Evolutionary conservation across 2,329 filamentous ascomycete species (phyloP).

Genomic region (Pochonia chlamydosporia): DNA sequence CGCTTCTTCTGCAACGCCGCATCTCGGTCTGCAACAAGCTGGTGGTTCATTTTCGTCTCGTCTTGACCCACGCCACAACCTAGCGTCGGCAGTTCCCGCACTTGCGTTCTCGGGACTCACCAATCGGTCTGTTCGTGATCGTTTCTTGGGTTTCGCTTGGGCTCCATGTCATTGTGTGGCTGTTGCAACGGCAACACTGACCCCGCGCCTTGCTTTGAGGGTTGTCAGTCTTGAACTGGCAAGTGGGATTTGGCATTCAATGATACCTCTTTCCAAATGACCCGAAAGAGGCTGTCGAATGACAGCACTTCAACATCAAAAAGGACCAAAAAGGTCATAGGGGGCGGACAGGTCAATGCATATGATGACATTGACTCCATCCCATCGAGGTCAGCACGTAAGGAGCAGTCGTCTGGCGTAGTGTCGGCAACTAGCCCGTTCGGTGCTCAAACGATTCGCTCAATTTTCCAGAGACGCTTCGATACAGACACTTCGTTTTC

Average conservation of each 20-base stretch:
- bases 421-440: neutral
- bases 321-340: conserved; percentile 4
- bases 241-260: neutral
- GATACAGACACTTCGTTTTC: neutral
- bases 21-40: too few species aligned
- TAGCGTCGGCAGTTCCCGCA: neutral
- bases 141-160: neutral
- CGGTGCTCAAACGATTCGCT: neutral
- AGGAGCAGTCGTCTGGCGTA: neutral
- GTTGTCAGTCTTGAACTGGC: too few species aligned
- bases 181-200: too few species aligned
- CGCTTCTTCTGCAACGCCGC: neutral
- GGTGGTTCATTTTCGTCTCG: neutral
- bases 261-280: conserved; percentile 1
- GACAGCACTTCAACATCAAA: conserved; percentile 2
- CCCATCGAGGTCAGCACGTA: conserved; percentile 1
- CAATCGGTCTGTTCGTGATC: neutral
- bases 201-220: too few species aligned
- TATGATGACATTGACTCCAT: conserved; percentile 4
- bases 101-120: neutral
- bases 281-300: conserved; percentile 6
- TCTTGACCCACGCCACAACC: neutral
- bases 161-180: too few species aligned
- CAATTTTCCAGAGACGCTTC: neutral
- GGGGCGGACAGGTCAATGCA: conserved; percentile 9